Evolutionary conservation across 371 early-diverging fungal genomes (phyloP).

Genomic region (Apophysomyces trapeziformis): DNA sequence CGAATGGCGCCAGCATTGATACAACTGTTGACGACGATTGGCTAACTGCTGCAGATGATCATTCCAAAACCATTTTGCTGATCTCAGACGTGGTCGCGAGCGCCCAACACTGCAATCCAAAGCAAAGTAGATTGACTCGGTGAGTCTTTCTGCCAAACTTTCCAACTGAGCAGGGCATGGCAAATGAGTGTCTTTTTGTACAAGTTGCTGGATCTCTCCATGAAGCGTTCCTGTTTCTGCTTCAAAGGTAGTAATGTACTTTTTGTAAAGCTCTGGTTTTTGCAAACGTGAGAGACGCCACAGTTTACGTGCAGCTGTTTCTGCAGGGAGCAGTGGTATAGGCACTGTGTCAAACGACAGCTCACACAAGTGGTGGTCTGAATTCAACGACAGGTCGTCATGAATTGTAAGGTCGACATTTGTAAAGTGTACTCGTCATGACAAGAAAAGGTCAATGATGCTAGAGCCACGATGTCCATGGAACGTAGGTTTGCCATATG

Average conservation of each 20-base stretch:
- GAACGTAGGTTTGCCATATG: slow-evolving; percentile 11
- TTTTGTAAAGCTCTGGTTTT: slow-evolving; percentile 15
- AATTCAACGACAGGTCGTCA: neutral
- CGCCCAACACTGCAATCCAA: slow-evolving; percentile 16
- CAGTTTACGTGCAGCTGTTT: slow-evolving; percentile 4
- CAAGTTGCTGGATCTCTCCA: too few species aligned
- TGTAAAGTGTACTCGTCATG: neutral
- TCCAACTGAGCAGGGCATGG: too few species aligned
- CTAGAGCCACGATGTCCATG: neutral
- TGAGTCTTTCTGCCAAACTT: neutral
- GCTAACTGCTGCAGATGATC: slow-evolving; percentile 15
- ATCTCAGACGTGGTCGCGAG: neutral
- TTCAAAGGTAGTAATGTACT: too few species aligned
- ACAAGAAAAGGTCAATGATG: slow-evolving; percentile 21
- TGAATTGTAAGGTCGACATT: slow-evolving; percentile 5
- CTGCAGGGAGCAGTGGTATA: slow-evolving; percentile 6
- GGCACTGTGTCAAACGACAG: slow-evolving; percentile 14
- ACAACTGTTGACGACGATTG: neutral
- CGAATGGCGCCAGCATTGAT: slow-evolving; percentile 5
- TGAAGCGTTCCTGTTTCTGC: too few species aligned
- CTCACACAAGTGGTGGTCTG: slow-evolving; percentile 24
- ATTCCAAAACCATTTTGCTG: slow-evolving; percentile 18
- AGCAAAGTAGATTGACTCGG: slow-evolving; percentile 9
- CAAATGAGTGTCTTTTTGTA: too few species aligned
- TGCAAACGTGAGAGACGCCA: slow-evolving; percentile 15